Percentiles rank a stretch among this genome's conserved stretches.
Evolutionary conservation across 495 filamentous ascomycete species (phyloP).

Genomic region (Acidiella bohemica): DNA sequence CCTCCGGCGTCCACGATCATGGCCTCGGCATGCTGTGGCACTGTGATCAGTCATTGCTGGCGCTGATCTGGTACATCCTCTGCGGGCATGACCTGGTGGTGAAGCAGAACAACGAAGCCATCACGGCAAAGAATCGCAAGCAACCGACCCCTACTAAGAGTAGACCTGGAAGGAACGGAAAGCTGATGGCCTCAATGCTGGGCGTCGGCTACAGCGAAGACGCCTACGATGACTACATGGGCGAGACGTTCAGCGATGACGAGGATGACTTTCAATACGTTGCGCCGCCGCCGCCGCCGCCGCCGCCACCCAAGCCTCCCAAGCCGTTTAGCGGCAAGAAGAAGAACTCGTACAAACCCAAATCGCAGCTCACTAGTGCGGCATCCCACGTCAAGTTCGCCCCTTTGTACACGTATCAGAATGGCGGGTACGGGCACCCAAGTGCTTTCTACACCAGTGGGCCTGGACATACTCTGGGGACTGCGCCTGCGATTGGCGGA

Average conservation of each 20-base stretch:
- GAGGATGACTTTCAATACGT: not conserved
- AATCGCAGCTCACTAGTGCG: not conserved
- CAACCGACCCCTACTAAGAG: not conserved
- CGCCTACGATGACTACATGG: not conserved
- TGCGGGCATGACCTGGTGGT: slow-evolving; percentile 18
- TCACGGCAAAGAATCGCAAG: not conserved
- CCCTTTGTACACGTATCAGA: no score
- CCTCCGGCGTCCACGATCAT: not conserved
- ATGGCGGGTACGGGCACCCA: not conserved
- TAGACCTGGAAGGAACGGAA: not conserved
- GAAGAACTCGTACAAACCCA: not conserved
- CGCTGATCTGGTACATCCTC: slow-evolving; percentile 22
- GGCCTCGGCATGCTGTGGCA: slow-evolving; percentile 17
- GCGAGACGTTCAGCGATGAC: not conserved
- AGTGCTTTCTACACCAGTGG: no score
- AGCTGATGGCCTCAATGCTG: no score
- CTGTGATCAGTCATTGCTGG: slow-evolving; percentile 19
- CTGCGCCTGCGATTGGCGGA: not conserved
- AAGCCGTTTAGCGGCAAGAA: no score
- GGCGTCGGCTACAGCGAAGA: slow-evolving; percentile 4
- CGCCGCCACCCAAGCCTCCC: no score
- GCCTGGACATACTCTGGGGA: not conserved
- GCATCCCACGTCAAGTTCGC: no score
- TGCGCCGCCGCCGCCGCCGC: not conserved
- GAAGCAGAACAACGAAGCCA: slow-evolving; percentile 1